Conservation (phyloP, 495 filamentous ascomycete genomes). For the Cladorrhinum samala region DNA sequence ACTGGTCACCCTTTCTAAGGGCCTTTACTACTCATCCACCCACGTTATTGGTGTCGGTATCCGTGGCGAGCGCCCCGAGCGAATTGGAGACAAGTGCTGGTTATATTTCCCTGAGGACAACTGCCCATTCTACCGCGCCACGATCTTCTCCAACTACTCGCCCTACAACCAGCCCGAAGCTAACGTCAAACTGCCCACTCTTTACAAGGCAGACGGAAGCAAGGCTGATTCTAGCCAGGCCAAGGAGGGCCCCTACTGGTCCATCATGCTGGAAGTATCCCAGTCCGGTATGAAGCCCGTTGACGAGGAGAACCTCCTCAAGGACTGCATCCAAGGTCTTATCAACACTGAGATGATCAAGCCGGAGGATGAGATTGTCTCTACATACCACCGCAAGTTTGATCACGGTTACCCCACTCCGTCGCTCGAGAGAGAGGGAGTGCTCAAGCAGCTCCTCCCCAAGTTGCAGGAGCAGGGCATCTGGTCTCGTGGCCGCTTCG, state of each 20-base stretch:
- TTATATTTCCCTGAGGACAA: conserved; percentile 99
- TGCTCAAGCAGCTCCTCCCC: conserved; percentile 86
- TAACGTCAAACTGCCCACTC: conserved; percentile 77
- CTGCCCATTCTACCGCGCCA: conserved; percentile 99
- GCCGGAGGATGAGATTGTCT: conserved; percentile 88
- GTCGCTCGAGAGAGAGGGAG: conserved; percentile 88
- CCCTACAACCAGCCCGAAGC: conserved; percentile 90
- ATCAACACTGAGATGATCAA: conserved; percentile 96
- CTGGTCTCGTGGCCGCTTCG: conserved; percentile 93
- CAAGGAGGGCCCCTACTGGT: conserved; percentile 94
- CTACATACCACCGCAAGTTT: conserved; percentile 96
- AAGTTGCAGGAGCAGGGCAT: conserved; percentile 87
- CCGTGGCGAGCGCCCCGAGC: conserved; percentile 84
- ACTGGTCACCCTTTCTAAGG: conserved; percentile 76
- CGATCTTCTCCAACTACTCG: conserved; percentile 99
- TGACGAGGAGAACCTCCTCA: conserved; percentile 71
- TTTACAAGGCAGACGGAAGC: conserved; percentile 77
- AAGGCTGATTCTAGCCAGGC: conserved; percentile 61
- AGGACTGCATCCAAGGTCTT: conserved; percentile 90
- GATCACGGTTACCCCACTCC: conserved; percentile 99
- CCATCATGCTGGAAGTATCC: conserved; percentile 98
- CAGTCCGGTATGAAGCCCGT: conserved; percentile 95
- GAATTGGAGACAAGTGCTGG: conserved; percentile 99
- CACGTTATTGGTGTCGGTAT: conserved; percentile 97
- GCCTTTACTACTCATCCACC: conserved; percentile 93